Percentiles rank a stretch among this genome's conserved stretches.
These are phyloP conservation scores for Aspergillus tanneri DNA, from an alignment of 2,329 filamentous ascomycete genomes.

Conservation along the genomic window DNA sequence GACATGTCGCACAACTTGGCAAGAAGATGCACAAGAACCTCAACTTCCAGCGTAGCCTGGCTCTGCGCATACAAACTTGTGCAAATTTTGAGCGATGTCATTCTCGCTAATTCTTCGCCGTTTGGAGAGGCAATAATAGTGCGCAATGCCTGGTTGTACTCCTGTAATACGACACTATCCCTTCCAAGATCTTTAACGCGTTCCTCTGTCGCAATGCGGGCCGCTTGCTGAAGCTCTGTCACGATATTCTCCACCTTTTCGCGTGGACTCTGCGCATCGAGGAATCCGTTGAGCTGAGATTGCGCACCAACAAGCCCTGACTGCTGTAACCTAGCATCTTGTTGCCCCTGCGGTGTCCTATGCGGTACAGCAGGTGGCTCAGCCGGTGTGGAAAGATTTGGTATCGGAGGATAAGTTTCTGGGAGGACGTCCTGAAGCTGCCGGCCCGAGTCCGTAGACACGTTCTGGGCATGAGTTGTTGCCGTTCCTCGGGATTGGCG, in stretches of 20 bases:
- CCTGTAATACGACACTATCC: conserved; percentile 55
- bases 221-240: conserved; percentile 56
- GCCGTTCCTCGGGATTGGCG: conserved; percentile 70
- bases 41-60: conserved; percentile 58
- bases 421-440: conserved; percentile 63
- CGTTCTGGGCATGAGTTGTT: conserved; percentile 55
- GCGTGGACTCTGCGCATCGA: conserved; percentile 54
- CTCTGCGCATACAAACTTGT: conserved; percentile 57
- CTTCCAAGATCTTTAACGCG: conserved; percentile 58
- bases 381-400: conserved; percentile 62
- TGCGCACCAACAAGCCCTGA: conserved; percentile 40
- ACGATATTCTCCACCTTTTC: conserved; percentile 57
- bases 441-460: conserved; percentile 58
- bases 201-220: conserved; percentile 58
- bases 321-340: conserved; percentile 43
- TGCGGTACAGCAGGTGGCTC: conserved; percentile 62
- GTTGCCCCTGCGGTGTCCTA: conserved; percentile 54
- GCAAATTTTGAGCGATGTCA: conserved; percentile 58
- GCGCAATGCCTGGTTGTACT: conserved; percentile 58
- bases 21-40: conserved; percentile 62
- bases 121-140: conserved; percentile 55
- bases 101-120: conserved; percentile 57
- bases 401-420: conserved; percentile 59
- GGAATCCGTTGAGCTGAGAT: conserved; percentile 61
- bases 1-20: conserved; percentile 62